Percentiles rank a stretch among this genome's conserved stretches.
Conservation (phyloP, 352 stramenopile genomes). For the Pythium utonaiense region DNA sequence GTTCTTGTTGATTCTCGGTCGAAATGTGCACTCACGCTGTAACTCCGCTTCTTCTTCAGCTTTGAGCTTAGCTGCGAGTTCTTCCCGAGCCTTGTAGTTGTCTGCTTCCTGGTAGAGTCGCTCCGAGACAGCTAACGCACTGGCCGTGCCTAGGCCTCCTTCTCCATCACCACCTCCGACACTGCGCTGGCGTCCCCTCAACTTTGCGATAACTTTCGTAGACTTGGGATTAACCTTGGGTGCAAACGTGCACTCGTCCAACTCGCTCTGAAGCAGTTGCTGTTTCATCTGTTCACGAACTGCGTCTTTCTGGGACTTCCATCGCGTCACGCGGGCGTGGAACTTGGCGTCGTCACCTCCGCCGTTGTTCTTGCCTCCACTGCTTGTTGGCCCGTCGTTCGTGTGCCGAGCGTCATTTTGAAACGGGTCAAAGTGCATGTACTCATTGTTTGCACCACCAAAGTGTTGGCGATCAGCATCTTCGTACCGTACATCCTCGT, state of each 20-base stretch:
- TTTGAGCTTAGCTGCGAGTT: conserved; percentile 57
- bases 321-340: conserved; percentile 65
- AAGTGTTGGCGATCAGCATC: conserved; percentile 14
- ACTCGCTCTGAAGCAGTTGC: conserved; percentile 64
- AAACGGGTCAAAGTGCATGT: conserved; percentile 14
- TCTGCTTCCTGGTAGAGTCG: conserved; percentile 73
- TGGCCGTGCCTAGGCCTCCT: conserved; percentile 17
- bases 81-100: conserved; percentile 69
- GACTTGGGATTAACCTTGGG: conserved; percentile 76
- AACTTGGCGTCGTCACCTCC: conserved; percentile 45
- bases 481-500: neutral
- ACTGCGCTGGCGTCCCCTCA: conserved; percentile 39
- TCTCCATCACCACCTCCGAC: conserved; percentile 12
- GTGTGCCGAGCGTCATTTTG: neutral
- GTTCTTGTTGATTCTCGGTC: conserved; percentile 53
- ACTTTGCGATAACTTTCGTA: conserved; percentile 59
- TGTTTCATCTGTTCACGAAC: conserved; percentile 79
- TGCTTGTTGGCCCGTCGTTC: neutral
- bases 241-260: conserved; percentile 75
- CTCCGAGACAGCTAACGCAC: conserved; percentile 47
- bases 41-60: conserved; percentile 69
- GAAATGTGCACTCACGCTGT: conserved; percentile 74
- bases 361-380: conserved; percentile 6
- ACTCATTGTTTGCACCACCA: neutral
- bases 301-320: conserved; percentile 77